phyloP scores from a whole-genome alignment of 2,329 filamentous ascomycete species.

The Aspergillus proliferans region DNA sequence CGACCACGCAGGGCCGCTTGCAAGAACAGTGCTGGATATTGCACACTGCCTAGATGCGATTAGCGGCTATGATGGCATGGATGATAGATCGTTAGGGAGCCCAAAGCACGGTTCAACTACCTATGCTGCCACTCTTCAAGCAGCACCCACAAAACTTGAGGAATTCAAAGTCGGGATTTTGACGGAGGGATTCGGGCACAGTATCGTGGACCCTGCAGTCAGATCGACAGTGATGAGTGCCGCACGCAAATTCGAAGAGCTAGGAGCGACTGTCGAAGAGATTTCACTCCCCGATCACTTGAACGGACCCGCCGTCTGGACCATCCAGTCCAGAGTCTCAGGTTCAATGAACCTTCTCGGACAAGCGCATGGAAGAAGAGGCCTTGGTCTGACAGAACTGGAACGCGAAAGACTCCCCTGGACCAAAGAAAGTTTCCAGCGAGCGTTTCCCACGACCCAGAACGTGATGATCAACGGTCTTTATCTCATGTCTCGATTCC shows the following conservation, averaged over 20 bases:
- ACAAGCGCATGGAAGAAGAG: conserved; percentile 43
- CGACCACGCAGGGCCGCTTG: conserved; percentile 46
- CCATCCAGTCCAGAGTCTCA: conserved; percentile 33
- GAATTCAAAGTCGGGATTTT: conserved; percentile 37
- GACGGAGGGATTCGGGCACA: conserved; percentile 40
- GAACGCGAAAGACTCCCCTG: conserved; percentile 45
- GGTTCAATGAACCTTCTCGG: conserved; percentile 39
- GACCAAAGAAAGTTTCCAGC: conserved; percentile 45
- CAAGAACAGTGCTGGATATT: conserved; percentile 35
- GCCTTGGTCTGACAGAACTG: conserved; percentile 47
- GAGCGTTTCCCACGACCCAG: conserved; percentile 42
- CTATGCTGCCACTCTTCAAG: conserved; percentile 10
- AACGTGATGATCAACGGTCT: conserved; percentile 36
- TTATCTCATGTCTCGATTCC: conserved; percentile 34
- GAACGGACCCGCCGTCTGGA: conserved; percentile 45
- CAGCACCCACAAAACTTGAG: conserved; percentile 7
- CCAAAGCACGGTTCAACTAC: conserved; percentile 16
- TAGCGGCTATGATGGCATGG: conserved; percentile 45
- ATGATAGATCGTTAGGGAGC: conserved; percentile 38
- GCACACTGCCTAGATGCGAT: conserved; percentile 42
- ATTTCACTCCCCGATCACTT: conserved; percentile 47
- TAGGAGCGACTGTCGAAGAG: conserved; percentile 48
- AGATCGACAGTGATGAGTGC: conserved; percentile 39
- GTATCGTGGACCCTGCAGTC: conserved; percentile 36
- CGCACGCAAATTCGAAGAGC: conserved; percentile 32